These are phyloP conservation scores for Stachybotrys elegans DNA, from an alignment of 2,329 filamentous ascomycete species.

Conservation along the genomic window DNA sequence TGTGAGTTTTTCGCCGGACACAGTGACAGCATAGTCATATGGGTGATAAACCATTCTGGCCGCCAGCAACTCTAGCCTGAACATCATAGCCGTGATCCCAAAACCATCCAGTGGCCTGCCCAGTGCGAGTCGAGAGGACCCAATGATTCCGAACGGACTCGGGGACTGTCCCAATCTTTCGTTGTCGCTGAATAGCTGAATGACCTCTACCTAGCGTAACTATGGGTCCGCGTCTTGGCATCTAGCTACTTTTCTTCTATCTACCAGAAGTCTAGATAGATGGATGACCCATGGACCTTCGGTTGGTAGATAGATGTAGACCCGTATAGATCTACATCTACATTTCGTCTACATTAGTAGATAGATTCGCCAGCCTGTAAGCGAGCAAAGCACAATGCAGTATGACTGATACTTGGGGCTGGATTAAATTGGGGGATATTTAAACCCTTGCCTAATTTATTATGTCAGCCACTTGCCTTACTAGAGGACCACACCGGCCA, in stretches of 20 bases:
- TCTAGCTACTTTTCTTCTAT: not conserved
- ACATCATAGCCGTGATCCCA: not conserved
- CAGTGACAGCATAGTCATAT: not conserved
- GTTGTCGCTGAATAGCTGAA: not conserved
- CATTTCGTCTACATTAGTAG: conserved; percentile 3
- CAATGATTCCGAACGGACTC: not conserved
- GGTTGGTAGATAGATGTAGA: conserved; percentile 4
- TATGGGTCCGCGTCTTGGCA: not conserved
- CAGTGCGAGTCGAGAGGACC: not conserved
- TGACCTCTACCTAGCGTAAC: not conserved
- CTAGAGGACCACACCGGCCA: no score
- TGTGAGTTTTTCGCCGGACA: not conserved
- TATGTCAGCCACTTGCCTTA: no score
- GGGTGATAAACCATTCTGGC: not conserved
- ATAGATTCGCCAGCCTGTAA: conserved; percentile 5
- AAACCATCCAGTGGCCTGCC: not conserved
- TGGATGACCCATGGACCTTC: conserved; percentile 1
- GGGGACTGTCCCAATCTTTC: not conserved
- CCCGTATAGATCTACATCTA: conserved; percentile 2
- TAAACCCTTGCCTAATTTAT: no score
- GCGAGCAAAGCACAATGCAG: no score
- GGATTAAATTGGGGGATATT: no score
- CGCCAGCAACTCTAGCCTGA: not conserved
- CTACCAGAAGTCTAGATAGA: not conserved
- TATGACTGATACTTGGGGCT: no score